Percentiles rank a stretch among this genome's conserved stretches.
These are phyloP conservation scores for Aspergillus sparsus DNA, from an alignment of 495 filamentous ascomycete genomes.

Conservation along the genomic window DNA sequence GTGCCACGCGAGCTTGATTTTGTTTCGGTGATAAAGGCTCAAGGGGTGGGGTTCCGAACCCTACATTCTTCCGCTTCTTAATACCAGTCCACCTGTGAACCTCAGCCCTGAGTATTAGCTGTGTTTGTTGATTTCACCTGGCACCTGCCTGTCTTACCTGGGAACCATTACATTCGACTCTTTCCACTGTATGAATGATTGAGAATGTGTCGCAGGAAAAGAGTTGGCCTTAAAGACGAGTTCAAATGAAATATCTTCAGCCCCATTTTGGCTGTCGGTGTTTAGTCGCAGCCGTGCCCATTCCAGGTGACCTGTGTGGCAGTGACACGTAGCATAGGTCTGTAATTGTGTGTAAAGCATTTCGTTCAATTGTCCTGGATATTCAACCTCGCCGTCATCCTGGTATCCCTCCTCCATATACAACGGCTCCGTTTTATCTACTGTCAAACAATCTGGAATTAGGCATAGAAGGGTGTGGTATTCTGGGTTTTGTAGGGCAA, in stretches of 20 bases:
- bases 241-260: slow-evolving; percentile 4
- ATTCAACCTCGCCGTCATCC: not conserved
- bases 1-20: not conserved
- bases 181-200: slow-evolving; percentile 4
- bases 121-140: not conserved
- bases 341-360: slow-evolving; percentile 9
- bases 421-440: not conserved
- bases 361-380: slow-evolving; percentile 7
- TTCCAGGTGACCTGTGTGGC: not conserved
- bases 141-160: not conserved
- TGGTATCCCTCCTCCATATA: not conserved
- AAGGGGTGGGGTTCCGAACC: not conserved
- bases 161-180: not conserved
- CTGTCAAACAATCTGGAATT: not conserved
- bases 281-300: slow-evolving; percentile 6
- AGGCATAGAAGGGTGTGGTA: not conserved
- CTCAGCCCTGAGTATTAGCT: not conserved
- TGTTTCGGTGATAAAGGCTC: not conserved
- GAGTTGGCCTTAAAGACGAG: slow-evolving; percentile 2
- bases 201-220: not conserved
- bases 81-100: not conserved
- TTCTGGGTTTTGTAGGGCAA: slow-evolving; percentile 9
- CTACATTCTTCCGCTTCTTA: slow-evolving; percentile 3
- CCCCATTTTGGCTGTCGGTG: not conserved
- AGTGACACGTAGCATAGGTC: slow-evolving; percentile 3